Conservation (phyloP, 495 filamentous ascomycete species). For the Chaetomium tenue region DNA sequence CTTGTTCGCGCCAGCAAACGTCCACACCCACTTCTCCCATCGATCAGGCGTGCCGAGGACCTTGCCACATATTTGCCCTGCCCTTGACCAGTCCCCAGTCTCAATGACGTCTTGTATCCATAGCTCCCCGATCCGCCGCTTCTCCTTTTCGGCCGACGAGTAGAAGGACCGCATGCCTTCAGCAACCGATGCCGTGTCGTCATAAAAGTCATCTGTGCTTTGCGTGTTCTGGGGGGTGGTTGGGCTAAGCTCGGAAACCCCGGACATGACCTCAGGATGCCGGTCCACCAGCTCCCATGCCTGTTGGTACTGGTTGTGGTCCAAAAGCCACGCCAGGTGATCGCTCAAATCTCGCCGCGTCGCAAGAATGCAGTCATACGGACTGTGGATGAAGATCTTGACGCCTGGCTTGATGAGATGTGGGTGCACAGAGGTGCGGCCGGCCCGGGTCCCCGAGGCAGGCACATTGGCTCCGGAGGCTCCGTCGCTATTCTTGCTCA, state of each 20-base stretch:
- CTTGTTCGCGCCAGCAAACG: slow-evolving; percentile 77
- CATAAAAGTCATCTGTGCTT: slow-evolving; percentile 72
- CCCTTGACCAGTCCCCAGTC: slow-evolving; percentile 68
- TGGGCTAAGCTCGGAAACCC: slow-evolving; percentile 37
- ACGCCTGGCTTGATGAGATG: slow-evolving; percentile 62
- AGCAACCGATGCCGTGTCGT: slow-evolving; percentile 66
- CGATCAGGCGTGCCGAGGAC: slow-evolving; percentile 72
- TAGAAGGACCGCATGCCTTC: slow-evolving; percentile 53
- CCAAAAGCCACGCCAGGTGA: slow-evolving; percentile 79
- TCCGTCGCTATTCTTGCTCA: slow-evolving; percentile 62
- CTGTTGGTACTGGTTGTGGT: slow-evolving; percentile 72
- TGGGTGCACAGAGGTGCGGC: slow-evolving; percentile 43
- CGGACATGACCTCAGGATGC: slow-evolving; percentile 69
- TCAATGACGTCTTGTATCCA: slow-evolving; percentile 85
- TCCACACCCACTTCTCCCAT: slow-evolving; percentile 95
- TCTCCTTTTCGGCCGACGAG: slow-evolving; percentile 80
- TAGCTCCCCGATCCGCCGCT: slow-evolving; percentile 83
- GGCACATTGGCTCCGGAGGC: slow-evolving; percentile 34
- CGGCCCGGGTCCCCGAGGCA: slow-evolving; percentile 28
- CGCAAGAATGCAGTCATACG: slow-evolving; percentile 88
- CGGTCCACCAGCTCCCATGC: slow-evolving; percentile 86
- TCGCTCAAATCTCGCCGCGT: slow-evolving; percentile 81
- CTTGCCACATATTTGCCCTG: slow-evolving; percentile 73
- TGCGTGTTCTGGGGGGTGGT: slow-evolving; percentile 50
- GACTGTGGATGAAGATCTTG: slow-evolving; percentile 94